phyloP scores from a whole-genome alignment of 2,329 filamentous ascomycete genomes.

The Fusarium torulosum region DNA sequence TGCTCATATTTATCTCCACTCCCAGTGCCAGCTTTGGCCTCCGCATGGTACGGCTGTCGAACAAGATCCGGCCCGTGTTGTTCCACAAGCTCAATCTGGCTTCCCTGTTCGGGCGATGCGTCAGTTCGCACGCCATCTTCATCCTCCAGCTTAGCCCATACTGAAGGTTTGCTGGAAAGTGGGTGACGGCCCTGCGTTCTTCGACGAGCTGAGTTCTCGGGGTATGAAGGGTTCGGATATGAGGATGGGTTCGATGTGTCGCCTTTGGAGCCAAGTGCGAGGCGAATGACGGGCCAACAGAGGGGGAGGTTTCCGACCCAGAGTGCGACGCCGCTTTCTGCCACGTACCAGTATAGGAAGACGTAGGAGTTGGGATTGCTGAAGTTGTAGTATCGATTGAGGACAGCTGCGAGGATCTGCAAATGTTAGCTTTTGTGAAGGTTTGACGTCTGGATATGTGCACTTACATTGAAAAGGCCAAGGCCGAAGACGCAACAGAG shows the following conservation, averaged over 20 bases:
- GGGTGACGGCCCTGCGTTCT: conserved; percentile 27
- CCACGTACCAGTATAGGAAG: conserved; percentile 72
- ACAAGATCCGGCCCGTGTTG: conserved; percentile 31
- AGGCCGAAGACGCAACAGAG: conserved; percentile 68
- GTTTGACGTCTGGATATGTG: not conserved
- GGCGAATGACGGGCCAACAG: conserved; percentile 68
- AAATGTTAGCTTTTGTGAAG: not conserved
- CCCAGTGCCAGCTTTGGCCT: conserved; percentile 17
- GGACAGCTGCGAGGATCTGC: conserved; percentile 67
- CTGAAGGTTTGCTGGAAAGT: conserved; percentile 41
- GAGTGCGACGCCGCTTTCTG: conserved; percentile 70
- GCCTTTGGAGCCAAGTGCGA: conserved; percentile 50
- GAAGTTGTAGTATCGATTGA: conserved; percentile 74
- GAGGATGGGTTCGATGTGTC: conserved; percentile 41
- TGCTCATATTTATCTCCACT: not conserved
- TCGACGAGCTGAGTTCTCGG: conserved; percentile 37
- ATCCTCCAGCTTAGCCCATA: conserved; percentile 51
- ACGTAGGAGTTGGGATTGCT: conserved; percentile 65
- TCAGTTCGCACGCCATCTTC: conserved; percentile 34
- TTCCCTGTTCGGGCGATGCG: conserved; percentile 40
- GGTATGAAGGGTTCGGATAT: conserved; percentile 41
- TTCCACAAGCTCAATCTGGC: conserved; percentile 50
- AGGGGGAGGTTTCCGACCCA: conserved; percentile 72
- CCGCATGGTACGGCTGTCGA: conserved; percentile 22
- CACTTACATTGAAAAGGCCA: conserved; percentile 60